Conservation (phyloP, 108 stramenopile species). For the Cylindrotheca closterium region DNA sequence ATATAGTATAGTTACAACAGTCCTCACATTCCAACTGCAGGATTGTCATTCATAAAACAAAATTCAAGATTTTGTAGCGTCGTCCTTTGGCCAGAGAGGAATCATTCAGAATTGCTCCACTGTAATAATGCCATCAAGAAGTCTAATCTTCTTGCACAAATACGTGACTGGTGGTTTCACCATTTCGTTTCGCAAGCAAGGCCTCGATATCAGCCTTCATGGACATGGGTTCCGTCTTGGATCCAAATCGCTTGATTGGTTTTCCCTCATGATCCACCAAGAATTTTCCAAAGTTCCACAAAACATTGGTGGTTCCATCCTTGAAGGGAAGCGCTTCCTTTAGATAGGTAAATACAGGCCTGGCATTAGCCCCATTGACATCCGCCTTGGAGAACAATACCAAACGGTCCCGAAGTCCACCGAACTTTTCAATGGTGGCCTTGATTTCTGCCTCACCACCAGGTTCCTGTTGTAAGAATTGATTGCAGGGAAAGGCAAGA, state of each 20-base stretch:
- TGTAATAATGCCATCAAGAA: no score
- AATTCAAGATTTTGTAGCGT: no score
- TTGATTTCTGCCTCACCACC: conserved; percentile 65
- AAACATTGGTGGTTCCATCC: conserved; percentile 65
- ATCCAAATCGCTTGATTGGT: conserved; percentile 54
- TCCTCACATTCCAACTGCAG: no score
- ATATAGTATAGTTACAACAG: no score
- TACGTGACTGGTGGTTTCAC: no score
- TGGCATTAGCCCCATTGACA: conserved; percentile 72
- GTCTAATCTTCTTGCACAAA: no score
- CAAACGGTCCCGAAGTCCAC: conserved; percentile 46
- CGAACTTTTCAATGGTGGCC: conserved; percentile 30
- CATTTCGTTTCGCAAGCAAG: conserved; percentile 30
- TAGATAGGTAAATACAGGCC: conserved; percentile 69
- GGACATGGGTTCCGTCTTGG: conserved; percentile 41
- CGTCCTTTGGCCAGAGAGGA: no score
- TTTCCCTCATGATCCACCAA: conserved; percentile 72
- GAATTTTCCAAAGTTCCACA: conserved; percentile 45
- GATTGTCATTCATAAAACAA: no score
- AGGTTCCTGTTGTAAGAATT: conserved; percentile 79
- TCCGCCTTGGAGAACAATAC: conserved; percentile 78
- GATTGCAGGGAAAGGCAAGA: conserved; percentile 83
- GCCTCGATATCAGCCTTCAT: conserved; percentile 61
- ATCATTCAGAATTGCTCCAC: no score
- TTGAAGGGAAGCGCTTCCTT: conserved; percentile 51